Percentiles rank a stretch among this genome's conserved stretches.
Evolutionary conservation across 108 stramenopile genomes (phyloP).

Genomic region (Craspedostauros australis): DNA sequence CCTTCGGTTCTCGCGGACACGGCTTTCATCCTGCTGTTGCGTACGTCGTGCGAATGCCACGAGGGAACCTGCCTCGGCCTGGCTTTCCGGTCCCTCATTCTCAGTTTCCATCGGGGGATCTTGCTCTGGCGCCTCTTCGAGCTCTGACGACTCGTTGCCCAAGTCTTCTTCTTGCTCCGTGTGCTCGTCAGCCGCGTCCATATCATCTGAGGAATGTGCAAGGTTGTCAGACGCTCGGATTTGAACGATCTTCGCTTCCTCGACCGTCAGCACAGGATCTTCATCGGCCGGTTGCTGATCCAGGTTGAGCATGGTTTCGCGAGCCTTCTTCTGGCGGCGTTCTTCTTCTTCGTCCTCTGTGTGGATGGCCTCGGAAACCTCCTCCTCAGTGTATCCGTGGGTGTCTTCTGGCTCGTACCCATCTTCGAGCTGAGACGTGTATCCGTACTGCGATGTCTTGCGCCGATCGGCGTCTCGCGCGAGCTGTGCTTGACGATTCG

Average conservation of each 20-base stretch:
- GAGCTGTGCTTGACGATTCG: conserved; percentile 13
- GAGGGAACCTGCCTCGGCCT: too few relatives aligned
- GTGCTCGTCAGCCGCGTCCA: conserved; percentile 35
- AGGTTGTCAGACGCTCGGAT: too few relatives aligned
- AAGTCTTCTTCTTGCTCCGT: conserved; percentile 36
- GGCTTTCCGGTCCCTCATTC: too few relatives aligned
- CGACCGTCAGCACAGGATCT: background rate
- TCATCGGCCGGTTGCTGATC: background rate
- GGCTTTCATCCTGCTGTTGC: too few relatives aligned
- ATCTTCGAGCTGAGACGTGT: conserved; percentile 22
- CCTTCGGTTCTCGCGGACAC: too few relatives aligned
- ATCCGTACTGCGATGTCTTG: conserved; percentile 4
- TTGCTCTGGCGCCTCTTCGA: conserved; percentile 17
- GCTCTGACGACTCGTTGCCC: conserved; percentile 26
- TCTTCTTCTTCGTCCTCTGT: conserved; percentile 36
- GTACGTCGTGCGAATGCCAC: too few relatives aligned
- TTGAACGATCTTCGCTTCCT: too few relatives aligned
- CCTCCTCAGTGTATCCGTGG: conserved; percentile 33
- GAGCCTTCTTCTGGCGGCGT: background rate
- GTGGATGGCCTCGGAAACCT: conserved; percentile 37
- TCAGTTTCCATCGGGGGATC: too few relatives aligned
- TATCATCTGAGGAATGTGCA: conserved; percentile 28
- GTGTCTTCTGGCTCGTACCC: conserved; percentile 37
- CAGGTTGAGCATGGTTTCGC: background rate
- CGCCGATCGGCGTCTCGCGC: conserved; percentile 10